Evolutionary conservation across 495 filamentous ascomycete species (phyloP), one percentile per base, ranked within the genome.

Genomic region (Penicillium canescens): DNA sequence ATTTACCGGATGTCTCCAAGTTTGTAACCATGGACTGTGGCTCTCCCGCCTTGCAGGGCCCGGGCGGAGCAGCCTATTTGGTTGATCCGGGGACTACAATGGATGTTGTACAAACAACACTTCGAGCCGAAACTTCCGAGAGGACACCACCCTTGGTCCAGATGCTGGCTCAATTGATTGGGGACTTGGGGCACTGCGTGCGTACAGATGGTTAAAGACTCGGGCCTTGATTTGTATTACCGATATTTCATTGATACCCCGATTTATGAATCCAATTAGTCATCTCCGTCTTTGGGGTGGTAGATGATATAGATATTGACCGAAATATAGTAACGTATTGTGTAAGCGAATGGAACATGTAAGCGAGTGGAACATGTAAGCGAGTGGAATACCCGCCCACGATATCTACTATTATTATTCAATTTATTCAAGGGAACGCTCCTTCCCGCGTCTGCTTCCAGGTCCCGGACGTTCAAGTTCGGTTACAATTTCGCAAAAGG

Each of bases 91-190:
- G 59, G 6, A 40, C 49, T 26, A 59, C 55, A 2, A 71, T 71
- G 68, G 57, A 61, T 20, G 36, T 64, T n/a, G 61, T 55, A 16
- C 61, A 62, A 48, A 24, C 47, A 18, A 45, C 65, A 13, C 58
- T 71, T 20, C 60, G 55, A n/a, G 53, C 54, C n/a, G 61, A 68
- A 14, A 43, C 46, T 16, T 52, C 62, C 7, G 62, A 70, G 14
- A 62, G 63, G 0, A 61, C 66, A 9, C 57, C 63, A 12, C 71
- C 78, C 24, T 69, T 82, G 26, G 77, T 81, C 12, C 82, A 84
- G 59, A 85, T 83, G 54, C 66, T 85, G 6, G 71, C 79, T 37
- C 67, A 77, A 31, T 61, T 86, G 48, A 76, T 85, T 65, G 76
- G 77, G 39, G 78, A 80, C 57, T 42, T 82, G 50, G 78, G 76